Evolutionary conservation across 441 rosid genomes (phyloP).

Genomic region (Jatropha podagrica): DNA sequence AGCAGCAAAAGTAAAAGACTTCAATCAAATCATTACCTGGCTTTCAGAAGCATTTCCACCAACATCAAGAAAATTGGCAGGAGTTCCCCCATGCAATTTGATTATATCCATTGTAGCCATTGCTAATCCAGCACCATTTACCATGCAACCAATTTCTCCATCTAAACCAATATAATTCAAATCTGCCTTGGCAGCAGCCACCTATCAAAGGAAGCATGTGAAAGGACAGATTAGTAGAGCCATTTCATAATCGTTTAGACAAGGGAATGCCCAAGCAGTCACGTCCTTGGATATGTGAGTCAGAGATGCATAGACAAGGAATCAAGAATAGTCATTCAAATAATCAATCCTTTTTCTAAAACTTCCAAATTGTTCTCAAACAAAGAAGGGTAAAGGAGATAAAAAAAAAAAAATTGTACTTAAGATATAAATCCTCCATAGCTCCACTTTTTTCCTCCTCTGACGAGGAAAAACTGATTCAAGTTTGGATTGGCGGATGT

Average conservation of each 20-base stretch:
- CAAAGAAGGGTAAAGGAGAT: background rate
- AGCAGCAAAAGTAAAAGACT: constrained; percentile 15
- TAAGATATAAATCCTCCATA: background rate
- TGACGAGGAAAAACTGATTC: background rate
- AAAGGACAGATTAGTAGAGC: background rate
- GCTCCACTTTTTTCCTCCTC: background rate
- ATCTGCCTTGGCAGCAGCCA: constrained; percentile 93
- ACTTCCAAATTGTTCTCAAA: background rate
- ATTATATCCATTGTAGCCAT: constrained; percentile 99
- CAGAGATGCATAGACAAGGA: background rate
- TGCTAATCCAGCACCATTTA: constrained; percentile 98
- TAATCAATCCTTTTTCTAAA: background rate
- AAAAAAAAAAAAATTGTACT: too few species aligned
- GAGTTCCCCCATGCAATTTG: constrained; percentile 97
- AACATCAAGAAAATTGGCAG: constrained; percentile 96
- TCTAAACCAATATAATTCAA: constrained; percentile 94
- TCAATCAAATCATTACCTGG: constrained; percentile 55
- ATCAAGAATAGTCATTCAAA: background rate
- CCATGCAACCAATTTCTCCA: constrained; percentile 99
- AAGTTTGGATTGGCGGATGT: background rate
- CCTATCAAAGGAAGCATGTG: constrained; percentile 46
- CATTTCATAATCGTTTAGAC: background rate
- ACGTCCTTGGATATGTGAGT: too few species aligned
- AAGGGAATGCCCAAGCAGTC: background rate
- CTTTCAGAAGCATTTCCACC: constrained; percentile 98